Conservation (phyloP, 108 stramenopile species). For the Pelagomonas calceolata region DNA sequence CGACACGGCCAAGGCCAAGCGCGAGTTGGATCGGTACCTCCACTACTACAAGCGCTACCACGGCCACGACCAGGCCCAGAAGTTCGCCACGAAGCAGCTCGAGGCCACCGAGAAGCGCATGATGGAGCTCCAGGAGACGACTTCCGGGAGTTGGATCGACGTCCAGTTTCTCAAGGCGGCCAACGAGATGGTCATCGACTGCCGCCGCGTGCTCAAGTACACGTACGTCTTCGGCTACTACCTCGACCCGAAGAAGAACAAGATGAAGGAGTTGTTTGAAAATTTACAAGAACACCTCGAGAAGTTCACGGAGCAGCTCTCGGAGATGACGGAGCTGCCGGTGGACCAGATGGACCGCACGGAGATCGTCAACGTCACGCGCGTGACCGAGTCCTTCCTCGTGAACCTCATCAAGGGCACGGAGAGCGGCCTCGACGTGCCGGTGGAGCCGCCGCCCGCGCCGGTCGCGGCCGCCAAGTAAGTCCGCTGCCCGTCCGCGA, state of each 20-base stretch:
- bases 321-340: conserved; percentile 25
- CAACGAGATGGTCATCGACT: conserved; percentile 42
- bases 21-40: conserved; percentile 51
- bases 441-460: too few species aligned
- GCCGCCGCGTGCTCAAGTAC: conserved; percentile 57
- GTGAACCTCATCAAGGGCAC: conserved; percentile 25
- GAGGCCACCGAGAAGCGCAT: conserved; percentile 33
- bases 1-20: conserved; percentile 13
- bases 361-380: conserved; percentile 44
- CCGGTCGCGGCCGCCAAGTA: too few species aligned
- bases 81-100: conserved; percentile 38
- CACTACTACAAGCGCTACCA: conserved; percentile 62
- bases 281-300: conserved; percentile 51
- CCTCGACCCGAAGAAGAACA: conserved; percentile 17
- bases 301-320: conserved; percentile 44
- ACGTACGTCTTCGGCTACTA: conserved; percentile 47
- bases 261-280: conserved; percentile 45
- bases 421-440: not conserved
- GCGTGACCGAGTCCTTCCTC: conserved; percentile 39
- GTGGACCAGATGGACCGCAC: conserved; percentile 28
- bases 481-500: too few species aligned
- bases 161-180: conserved; percentile 51
- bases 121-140: conserved; percentile 37
- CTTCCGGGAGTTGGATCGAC: conserved; percentile 37
- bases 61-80: conserved; percentile 44